Evolutionary conservation across 1,284 basidiomycete species (phyloP).

Genomic region (Prillingera fragicola): DNA sequence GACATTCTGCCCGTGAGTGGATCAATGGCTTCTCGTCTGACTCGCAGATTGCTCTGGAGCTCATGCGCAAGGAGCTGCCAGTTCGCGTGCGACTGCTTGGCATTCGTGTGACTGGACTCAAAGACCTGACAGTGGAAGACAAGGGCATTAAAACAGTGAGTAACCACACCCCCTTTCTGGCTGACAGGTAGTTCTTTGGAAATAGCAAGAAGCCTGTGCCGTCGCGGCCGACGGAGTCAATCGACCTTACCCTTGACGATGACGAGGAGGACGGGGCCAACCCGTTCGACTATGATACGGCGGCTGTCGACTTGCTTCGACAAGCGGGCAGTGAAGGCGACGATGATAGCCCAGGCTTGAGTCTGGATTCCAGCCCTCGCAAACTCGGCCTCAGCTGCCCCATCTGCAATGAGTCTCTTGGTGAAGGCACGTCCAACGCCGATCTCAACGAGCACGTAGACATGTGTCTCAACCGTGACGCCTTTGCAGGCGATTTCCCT

Average conservation of each 20-base stretch:
- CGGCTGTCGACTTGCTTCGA: neutral
- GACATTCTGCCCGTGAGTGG: slow-evolving; percentile 65
- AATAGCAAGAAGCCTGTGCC: slow-evolving; percentile 14
- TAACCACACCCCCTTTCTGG: neutral
- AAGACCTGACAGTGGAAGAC: slow-evolving; percentile 56
- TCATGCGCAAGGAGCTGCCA: slow-evolving; percentile 73
- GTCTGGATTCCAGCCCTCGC: slow-evolving; percentile 9
- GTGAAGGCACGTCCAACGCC: slow-evolving; percentile 32
- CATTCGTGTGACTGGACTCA: slow-evolving; percentile 73
- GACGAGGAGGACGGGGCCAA: slow-evolving; percentile 13
- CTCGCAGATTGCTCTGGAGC: slow-evolving; percentile 66
- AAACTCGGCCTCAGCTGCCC: slow-evolving; percentile 35
- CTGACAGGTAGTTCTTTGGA: slow-evolving; percentile 31
- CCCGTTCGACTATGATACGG: slow-evolving; percentile 1
- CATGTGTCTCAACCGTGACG: slow-evolving; percentile 40
- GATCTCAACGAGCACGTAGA: slow-evolving; percentile 47
- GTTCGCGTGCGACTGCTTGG: slow-evolving; percentile 73
- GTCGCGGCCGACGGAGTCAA: slow-evolving; percentile 1
- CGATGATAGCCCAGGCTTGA: slow-evolving; percentile 1
- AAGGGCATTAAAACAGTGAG: slow-evolving; percentile 39
- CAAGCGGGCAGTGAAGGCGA: slow-evolving; percentile 8
- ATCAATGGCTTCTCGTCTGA: neutral
- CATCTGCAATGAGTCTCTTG: slow-evolving; percentile 33
- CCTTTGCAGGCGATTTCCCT: slow-evolving; percentile 19
- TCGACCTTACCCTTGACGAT: slow-evolving; percentile 13